Conservation (phyloP, 2,329 filamentous ascomycete species). For the Hymenoscyphus infarciens region DNA sequence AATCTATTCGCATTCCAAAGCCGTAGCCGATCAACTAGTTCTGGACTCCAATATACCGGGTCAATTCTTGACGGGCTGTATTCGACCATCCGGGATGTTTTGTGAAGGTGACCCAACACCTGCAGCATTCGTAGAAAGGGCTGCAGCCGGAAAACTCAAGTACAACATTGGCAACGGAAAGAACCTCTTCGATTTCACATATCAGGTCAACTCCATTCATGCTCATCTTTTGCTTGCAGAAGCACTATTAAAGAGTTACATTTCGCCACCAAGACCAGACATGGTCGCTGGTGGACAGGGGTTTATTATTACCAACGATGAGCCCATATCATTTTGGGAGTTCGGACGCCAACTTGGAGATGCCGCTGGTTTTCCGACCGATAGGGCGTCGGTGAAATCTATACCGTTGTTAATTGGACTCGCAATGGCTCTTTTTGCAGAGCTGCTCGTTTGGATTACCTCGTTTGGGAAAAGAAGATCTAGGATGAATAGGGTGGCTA, state of each 20-base stretch:
- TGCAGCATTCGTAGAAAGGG: constrained; percentile 39
- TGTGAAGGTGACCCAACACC: constrained; percentile 40
- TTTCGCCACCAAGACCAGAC: background rate
- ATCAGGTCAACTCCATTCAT: constrained; percentile 49
- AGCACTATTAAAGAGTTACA: constrained; percentile 38
- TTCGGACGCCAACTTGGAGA: constrained; percentile 14
- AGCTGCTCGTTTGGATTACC: constrained; percentile 20
- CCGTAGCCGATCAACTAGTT: constrained; percentile 20
- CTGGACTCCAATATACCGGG: constrained; percentile 18
- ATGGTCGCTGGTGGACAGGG: constrained; percentile 17
- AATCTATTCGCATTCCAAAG: constrained; percentile 23
- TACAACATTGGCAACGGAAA: constrained; percentile 49
- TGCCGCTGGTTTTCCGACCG: constrained; percentile 11
- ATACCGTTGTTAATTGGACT: constrained; percentile 15
- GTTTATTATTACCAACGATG: constrained; percentile 24
- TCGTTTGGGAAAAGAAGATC: constrained; percentile 18
- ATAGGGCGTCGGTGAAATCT: constrained; percentile 10
- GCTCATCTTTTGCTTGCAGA: constrained; percentile 48
- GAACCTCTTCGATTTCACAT: constrained; percentile 53
- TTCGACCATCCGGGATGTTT: constrained; percentile 49
- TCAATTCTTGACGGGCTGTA: constrained; percentile 45
- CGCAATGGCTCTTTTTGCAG: constrained; percentile 14
- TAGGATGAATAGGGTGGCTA: constrained; percentile 11
- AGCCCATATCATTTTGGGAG: constrained; percentile 21
- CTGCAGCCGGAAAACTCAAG: constrained; percentile 45